A percentile compares a stretch with the other conserved stretches of the same genome.
These are phyloP conservation scores for Miamiensis avidus DNA, from an alignment of 169 alveolate species.

Conservation along the genomic window DNA sequence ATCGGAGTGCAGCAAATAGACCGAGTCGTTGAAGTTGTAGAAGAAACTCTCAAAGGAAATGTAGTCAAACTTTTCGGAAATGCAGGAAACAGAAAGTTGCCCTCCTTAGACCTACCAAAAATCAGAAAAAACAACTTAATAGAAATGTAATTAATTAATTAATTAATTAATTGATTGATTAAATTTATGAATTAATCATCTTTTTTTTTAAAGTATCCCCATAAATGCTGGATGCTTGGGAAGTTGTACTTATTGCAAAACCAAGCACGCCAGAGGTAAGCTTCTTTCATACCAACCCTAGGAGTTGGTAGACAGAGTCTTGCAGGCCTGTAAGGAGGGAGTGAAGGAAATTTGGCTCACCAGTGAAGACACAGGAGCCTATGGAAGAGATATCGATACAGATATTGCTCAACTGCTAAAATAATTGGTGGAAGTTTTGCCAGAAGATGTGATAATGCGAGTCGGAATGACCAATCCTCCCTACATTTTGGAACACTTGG, in stretches of 20 bases:
- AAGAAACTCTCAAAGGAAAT: conserved; percentile 94
- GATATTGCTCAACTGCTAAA: conserved; percentile 90
- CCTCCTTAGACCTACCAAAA: conserved; percentile 96
- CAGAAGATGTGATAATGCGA: conserved; percentile 88
- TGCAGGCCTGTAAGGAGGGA: conserved; percentile 90
- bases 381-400: conserved; percentile 97
- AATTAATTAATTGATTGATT: neutral
- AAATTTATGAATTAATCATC: neutral
- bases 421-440: conserved; percentile 80
- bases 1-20: conserved; percentile 73
- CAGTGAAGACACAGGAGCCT: conserved; percentile 98
- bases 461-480: conserved; percentile 99
- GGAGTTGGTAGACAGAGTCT: conserved; percentile 90
- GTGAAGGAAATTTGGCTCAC: conserved; percentile 98
- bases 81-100: conserved; percentile 77
- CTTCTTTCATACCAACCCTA: conserved; percentile 92
- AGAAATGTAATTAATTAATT: conserved; percentile 80
- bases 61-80: conserved; percentile 85
- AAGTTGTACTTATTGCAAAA: conserved; percentile 98
- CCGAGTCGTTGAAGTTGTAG: conserved; percentile 94
- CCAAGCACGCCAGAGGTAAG: conserved; percentile 98
- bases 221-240: conserved; percentile 98
- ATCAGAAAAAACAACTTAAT: conserved; percentile 94
- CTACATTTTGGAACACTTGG: conserved; percentile 94
- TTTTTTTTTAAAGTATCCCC: conserved; percentile 69